These are phyloP conservation scores for Phytophthora pinifolia DNA, from an alignment of 352 stramenopile genomes.

Conservation along the genomic window DNA sequence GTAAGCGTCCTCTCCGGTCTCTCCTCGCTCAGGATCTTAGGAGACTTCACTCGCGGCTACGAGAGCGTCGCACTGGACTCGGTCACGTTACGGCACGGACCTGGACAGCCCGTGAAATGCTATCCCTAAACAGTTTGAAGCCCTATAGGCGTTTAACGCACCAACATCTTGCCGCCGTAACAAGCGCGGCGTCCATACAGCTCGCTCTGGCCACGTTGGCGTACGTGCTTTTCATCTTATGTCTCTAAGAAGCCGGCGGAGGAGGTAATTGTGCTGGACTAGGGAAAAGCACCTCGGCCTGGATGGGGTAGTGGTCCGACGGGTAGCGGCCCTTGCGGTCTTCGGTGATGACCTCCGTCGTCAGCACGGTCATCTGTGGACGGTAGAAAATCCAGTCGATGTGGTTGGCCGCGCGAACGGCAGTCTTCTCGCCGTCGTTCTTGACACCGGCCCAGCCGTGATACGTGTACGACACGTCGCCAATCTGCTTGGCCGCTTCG, in stretches of 20 bases:
- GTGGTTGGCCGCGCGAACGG: conserved; percentile 73
- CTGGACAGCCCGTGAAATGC: conserved; percentile 35
- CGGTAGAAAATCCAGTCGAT: conserved; percentile 91
- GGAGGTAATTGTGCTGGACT: conserved; percentile 56
- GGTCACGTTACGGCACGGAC: conserved; percentile 66
- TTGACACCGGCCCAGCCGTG: conserved; percentile 85
- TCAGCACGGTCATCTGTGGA: conserved; percentile 71
- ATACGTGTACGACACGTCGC: conserved; percentile 84
- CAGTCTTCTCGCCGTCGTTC: conserved; percentile 74
- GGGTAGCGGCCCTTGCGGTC: conserved; percentile 77
- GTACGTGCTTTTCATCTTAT: conserved; percentile 24
- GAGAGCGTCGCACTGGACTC: conserved; percentile 90
- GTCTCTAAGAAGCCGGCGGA: conserved; percentile 24
- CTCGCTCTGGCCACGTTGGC: conserved; percentile 17
- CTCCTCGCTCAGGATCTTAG: conserved; percentile 83
- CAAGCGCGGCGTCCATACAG: conserved; percentile 3
- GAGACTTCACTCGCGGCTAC: conserved; percentile 90
- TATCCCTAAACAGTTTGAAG: conserved; percentile 29
- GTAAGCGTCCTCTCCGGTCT: conserved; percentile 87
- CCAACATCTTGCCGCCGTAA: conserved; percentile 19
- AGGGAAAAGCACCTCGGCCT: conserved; percentile 77
- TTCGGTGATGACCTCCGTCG: conserved; percentile 84
- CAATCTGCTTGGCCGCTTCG: conserved; percentile 63
- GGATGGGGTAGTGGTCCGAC: conserved; percentile 88
- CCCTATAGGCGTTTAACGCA: conserved; percentile 18